Conservation (phyloP, 768 basidiomycete species). For the Hebeloma cylindrosporum region DNA sequence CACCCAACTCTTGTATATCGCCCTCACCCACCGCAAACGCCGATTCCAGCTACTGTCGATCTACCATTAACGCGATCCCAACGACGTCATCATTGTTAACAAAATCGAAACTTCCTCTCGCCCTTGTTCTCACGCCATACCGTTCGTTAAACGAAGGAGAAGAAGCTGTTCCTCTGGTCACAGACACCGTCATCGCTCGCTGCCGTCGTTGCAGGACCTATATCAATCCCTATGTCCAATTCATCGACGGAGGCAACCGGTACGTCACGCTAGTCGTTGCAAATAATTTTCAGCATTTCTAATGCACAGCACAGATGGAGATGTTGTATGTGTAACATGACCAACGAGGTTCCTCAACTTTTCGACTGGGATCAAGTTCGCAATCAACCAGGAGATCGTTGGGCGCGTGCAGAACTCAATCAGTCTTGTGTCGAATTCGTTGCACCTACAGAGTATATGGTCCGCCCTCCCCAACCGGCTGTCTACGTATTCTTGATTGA, state of each 20-base stretch:
- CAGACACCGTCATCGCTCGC: conserved; percentile 93
- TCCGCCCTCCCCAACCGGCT: conserved; percentile 95
- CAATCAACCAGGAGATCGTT: conserved; percentile 94
- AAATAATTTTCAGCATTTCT: not conserved
- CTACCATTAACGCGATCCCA: conserved; percentile 90
- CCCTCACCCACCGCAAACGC: conserved; percentile 80
- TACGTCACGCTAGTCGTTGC: conserved; percentile 26
- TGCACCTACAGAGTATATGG: conserved; percentile 99
- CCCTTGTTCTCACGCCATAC: conserved; percentile 87
- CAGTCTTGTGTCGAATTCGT: conserved; percentile 95
- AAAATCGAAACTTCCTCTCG: conserved; percentile 91
- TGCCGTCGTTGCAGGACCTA: conserved; percentile 95
- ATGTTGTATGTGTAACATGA: conserved; percentile 98
- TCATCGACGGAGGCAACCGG: conserved; percentile 97
- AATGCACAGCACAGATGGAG: conserved; percentile 66
- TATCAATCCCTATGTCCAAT: conserved; percentile 97
- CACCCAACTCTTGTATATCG: conserved; percentile 80
- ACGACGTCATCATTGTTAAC: conserved; percentile 82
- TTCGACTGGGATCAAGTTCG: conserved; percentile 97
- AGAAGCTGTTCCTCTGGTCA: conserved; percentile 82
- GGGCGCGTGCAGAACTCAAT: conserved; percentile 92
- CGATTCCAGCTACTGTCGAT: conserved; percentile 88
- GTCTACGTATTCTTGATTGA: conserved; percentile 98
- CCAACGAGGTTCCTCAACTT: conserved; percentile 96
- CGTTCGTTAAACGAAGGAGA: conserved; percentile 83